phyloP scores from a whole-genome alignment of 306 rosid genomes.

The Vigna nakashimae region DNA sequence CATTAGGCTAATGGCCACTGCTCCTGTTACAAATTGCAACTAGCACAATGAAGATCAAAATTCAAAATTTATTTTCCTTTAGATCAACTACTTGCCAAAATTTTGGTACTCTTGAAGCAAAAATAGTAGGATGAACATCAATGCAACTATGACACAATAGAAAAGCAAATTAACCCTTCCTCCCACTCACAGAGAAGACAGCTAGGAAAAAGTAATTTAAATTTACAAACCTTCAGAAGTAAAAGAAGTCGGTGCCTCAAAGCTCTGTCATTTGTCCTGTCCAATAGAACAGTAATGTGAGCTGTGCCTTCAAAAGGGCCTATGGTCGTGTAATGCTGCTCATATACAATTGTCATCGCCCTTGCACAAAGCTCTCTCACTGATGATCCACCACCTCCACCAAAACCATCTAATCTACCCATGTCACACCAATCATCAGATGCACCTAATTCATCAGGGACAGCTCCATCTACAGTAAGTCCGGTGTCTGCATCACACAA shows the following conservation, averaged over 20 bases:
- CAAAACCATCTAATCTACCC: constrained; percentile 99
- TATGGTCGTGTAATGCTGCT: constrained; percentile 82
- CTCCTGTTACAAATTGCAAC: constrained; percentile 18
- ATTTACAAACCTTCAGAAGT: constrained; percentile 81
- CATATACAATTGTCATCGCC: constrained; percentile 98
- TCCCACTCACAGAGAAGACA: constrained; percentile 26
- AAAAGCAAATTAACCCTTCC: constrained; percentile 18
- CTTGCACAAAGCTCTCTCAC: constrained; percentile 99
- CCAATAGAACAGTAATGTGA: constrained; percentile 95
- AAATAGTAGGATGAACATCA: constrained; percentile 35
- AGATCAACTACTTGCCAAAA: constrained; percentile 4
- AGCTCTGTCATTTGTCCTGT: constrained; percentile 98
- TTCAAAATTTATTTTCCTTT: constrained; percentile 9
- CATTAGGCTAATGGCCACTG: constrained; percentile 10
- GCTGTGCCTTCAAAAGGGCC: constrained; percentile 97
- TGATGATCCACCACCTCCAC: constrained; percentile 98
- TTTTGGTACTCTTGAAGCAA: constrained; percentile 9
- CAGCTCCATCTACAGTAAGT: constrained; percentile 95
- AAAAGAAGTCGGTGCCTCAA: constrained; percentile 97
- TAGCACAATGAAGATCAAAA: constrained; percentile 26
- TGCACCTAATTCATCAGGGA: constrained; percentile 98
- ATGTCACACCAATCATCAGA: constrained; percentile 99
- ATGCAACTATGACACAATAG: constrained; percentile 12
- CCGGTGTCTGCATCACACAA: constrained; percentile 98
- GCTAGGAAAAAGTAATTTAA: constrained; percentile 14